Evolutionary conservation across 202 grass and related monocot genomes (phyloP).

Genomic region (Musa balbisiana): DNA sequence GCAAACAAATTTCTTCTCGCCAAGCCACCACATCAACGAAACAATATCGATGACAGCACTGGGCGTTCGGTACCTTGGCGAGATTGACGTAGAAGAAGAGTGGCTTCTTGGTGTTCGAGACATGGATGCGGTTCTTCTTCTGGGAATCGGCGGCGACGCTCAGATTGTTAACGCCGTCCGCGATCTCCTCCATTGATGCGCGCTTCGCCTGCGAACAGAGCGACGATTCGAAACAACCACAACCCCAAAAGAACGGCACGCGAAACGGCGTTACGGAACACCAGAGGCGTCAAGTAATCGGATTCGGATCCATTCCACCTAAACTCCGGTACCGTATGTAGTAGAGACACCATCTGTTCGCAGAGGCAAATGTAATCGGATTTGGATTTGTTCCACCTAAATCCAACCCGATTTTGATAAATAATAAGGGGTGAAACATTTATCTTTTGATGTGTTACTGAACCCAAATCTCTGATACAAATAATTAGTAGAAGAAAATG

Average conservation of each 20-base stretch:
- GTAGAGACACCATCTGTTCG: too few species aligned
- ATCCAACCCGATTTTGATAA: too few species aligned
- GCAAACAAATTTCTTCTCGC: background rate
- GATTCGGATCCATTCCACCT: too few species aligned
- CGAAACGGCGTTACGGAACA: too few species aligned
- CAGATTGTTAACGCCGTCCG: conserved; percentile 43
- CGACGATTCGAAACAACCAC: conserved; percentile 10
- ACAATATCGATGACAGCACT: background rate
- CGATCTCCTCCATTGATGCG: conserved; percentile 46
- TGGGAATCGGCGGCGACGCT: conserved; percentile 10
- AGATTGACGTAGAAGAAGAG: conserved; percentile 26
- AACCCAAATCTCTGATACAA: too few species aligned
- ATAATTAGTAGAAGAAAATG: too few species aligned
- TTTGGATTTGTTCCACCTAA: too few species aligned
- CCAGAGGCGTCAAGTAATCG: too few species aligned
- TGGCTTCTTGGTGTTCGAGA: conserved; percentile 20
- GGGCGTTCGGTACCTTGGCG: background rate
- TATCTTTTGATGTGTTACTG: too few species aligned
- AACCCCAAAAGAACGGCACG: background rate
- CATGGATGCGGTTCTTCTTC: conserved; percentile 32
- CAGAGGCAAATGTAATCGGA: too few species aligned
- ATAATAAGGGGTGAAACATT: too few species aligned
- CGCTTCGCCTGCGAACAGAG: conserved; percentile 1
- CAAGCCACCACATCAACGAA: background rate
- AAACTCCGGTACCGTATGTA: too few species aligned